Evolutionary conservation across 129 eudicot species (phyloP).

Genomic region (Cynara cardunculus): DNA sequence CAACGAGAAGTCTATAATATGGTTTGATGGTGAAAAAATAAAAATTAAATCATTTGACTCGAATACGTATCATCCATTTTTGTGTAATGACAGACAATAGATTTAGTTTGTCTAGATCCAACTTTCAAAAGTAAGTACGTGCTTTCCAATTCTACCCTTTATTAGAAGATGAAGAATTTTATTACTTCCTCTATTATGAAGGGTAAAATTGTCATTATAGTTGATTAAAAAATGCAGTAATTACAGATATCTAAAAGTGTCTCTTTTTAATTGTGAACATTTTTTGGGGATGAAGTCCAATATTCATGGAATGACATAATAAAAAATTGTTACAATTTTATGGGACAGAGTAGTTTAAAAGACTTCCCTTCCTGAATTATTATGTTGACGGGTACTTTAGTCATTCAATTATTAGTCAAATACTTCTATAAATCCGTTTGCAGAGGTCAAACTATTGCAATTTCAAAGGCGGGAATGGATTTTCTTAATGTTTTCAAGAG

Average conservation of each 20-base stretch:
- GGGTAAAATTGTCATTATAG: neutral
- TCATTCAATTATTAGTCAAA: neutral
- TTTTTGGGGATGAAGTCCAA: neutral
- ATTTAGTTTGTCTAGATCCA: too few species aligned
- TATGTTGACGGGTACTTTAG: neutral
- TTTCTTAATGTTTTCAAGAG: neutral
- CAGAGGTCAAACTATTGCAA: neutral
- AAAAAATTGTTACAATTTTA: neutral
- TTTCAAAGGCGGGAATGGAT: neutral
- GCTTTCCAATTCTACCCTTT: neutral
- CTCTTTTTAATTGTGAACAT: neutral
- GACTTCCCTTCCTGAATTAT: neutral
- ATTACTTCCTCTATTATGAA: neutral
- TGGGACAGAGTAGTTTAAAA: neutral
- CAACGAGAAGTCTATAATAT: neutral
- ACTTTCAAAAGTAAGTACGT: neutral
- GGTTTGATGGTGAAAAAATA: neutral
- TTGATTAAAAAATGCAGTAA: neutral
- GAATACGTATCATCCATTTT: neutral
- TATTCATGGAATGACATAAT: neutral
- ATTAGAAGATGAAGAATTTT: neutral
- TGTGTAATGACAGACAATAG: too few species aligned
- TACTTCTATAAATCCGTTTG: neutral
- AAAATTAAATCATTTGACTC: neutral
- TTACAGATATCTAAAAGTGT: neutral